Evolutionary conservation across 2,329 filamentous ascomycete genomes (phyloP).

Genomic region (Pseudogymnoascus sp.): DNA sequence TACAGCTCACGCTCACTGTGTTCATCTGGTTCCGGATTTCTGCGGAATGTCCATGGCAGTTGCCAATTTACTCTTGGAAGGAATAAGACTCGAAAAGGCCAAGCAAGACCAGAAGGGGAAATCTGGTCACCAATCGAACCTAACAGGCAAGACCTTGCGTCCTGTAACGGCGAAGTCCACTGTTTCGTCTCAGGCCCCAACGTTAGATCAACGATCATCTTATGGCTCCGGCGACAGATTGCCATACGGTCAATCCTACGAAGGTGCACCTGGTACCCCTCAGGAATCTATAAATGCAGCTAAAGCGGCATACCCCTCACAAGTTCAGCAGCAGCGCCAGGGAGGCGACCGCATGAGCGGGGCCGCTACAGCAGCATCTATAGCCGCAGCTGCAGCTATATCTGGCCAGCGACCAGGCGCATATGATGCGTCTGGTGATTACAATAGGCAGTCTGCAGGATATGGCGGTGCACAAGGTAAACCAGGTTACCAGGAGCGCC

Average conservation of each 20-base stretch:
- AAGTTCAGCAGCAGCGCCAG: conserved; percentile 34
- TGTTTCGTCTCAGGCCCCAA: conserved; percentile 19
- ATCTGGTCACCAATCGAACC: conserved; percentile 20
- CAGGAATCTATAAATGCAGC: conserved; percentile 55
- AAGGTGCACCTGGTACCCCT: conserved; percentile 34
- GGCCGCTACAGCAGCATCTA: conserved; percentile 45
- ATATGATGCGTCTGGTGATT: conserved; percentile 27
- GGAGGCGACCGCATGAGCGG: conserved; percentile 44
- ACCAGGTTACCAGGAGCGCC: conserved; percentile 24
- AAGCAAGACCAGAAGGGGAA: conserved; percentile 42
- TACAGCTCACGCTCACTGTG: conserved; percentile 84
- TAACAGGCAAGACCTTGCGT: conserved; percentile 24
- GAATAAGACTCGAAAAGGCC: conserved; percentile 72
- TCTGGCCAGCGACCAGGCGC: conserved; percentile 32
- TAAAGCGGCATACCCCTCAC: conserved; percentile 51
- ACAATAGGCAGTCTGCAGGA: conserved; percentile 18
- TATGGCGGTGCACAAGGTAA: conserved; percentile 16
- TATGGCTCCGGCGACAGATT: conserved; percentile 21
- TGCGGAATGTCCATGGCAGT: conserved; percentile 99
- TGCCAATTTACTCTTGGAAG: conserved; percentile 86
- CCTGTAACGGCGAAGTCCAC: conserved; percentile 12
- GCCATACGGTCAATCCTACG: conserved; percentile 30
- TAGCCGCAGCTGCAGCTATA: conserved; percentile 53
- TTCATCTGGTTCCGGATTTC: conserved; percentile 94
- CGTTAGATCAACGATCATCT: conserved; percentile 22